Evolutionary conservation across 345 rosid genomes (phyloP), one percentile per base, ranked within the genome.

Genomic region (Populus tremula): DNA sequence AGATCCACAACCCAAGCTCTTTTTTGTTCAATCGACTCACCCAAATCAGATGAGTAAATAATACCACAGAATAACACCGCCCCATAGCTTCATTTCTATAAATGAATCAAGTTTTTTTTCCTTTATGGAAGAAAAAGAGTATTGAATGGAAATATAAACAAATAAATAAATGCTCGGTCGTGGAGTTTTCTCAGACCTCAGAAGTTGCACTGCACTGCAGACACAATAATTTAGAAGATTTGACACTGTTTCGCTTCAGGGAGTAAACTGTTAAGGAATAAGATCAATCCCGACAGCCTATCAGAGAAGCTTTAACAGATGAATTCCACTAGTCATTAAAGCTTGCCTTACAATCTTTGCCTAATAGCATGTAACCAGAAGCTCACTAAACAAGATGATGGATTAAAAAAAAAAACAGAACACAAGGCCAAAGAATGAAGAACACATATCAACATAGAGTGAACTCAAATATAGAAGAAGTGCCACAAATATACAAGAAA

Each of bases 221-320:
- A 2, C 0, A 3, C 18, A 61, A 23, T 49, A 41, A 50, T n/a
- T 4, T 23, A 39, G 21, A 63, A 76, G 67, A 23, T 69, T 43
- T 66, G 16, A 77, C 64, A 45, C 14, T 17, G 67, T 64, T 77
- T 75, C 16, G 18, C 36, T 82, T 49, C 75, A 53, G 71, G 81
- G 65, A 74, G 81, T 79, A 80, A 71, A 67, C 77, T 21, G 62
- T 62, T 39, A 23, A n/a, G 64, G 64, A 70, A 77, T 5, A 2
- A 2, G 54, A 59, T 13, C 27, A 25, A 16, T 77, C 83, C 36
- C 10, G 45, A 33, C 5, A 5, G 72, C 73, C 84, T 74, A 80
- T 27, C 9, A 69, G 6, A 27, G 69, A 77, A 71, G 69, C 73
- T 78, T 75, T 35, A 45, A 36, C 35, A 38, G 14, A 69, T 0